Conservation (phyloP, 805 yeast species). For the Candida verbasci region DNA sequence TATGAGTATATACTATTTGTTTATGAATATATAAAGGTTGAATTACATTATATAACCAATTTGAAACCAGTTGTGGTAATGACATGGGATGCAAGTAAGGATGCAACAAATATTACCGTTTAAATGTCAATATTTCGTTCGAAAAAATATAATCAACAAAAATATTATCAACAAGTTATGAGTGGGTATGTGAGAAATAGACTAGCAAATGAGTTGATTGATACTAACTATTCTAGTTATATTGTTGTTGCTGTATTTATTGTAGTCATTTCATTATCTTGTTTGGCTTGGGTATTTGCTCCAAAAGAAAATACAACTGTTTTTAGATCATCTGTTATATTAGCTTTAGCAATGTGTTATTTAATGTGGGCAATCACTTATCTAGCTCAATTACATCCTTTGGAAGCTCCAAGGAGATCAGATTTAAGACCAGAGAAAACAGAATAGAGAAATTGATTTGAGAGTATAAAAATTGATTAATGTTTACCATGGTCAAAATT, state of each 20-base stretch:
- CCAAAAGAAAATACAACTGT: slow-evolving; percentile 67
- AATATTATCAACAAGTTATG: slow-evolving; percentile 8
- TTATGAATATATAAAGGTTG: slow-evolving; percentile 55
- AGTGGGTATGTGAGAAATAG: slow-evolving; percentile 16
- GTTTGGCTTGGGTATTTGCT: slow-evolving; percentile 78
- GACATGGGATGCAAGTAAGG: no score
- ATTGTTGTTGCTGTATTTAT: slow-evolving; percentile 64
- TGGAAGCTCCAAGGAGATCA: slow-evolving; percentile 85
- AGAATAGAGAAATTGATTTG: not conserved
- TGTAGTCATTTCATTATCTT: slow-evolving; percentile 53
- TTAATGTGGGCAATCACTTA: slow-evolving; percentile 94
- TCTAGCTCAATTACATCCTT: slow-evolving; percentile 81
- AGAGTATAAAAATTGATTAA: no score
- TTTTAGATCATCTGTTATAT: slow-evolving; percentile 46
- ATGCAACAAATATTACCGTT: no score
- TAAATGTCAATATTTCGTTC: no score
- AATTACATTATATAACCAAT: slow-evolving; percentile 38
- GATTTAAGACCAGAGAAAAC: slow-evolving; percentile 75
- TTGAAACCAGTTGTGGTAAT: slow-evolving; percentile 28
- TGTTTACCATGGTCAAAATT: no score
- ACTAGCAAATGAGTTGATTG: not conserved
- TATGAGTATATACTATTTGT: slow-evolving; percentile 59
- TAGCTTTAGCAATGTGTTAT: slow-evolving; percentile 72
- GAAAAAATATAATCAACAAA: not conserved
- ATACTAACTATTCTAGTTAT: slow-evolving; percentile 42